Evolutionary conservation across 139 green algal species (phyloP).

Genomic region (Gonium pectorale): DNA sequence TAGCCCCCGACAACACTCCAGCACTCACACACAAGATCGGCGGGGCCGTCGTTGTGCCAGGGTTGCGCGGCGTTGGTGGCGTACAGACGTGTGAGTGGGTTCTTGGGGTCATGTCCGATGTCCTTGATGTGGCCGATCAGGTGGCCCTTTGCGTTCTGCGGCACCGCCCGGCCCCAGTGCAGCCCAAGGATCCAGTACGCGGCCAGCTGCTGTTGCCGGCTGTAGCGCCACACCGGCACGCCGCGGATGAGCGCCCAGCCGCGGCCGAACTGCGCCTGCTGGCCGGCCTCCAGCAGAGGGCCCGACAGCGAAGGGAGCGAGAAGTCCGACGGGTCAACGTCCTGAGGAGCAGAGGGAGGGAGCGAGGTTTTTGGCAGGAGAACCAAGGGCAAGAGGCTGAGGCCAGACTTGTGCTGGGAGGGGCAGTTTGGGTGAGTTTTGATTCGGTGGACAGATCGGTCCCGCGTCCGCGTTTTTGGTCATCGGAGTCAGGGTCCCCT

Average conservation of each 20-base stretch:
- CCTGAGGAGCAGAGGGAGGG: conserved; percentile 23
- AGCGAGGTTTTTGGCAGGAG: not conserved
- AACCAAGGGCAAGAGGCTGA: no score
- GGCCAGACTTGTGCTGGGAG: no score
- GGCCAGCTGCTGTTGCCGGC: conserved; percentile 55
- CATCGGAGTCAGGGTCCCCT: no score
- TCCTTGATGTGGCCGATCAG: conserved; percentile 79
- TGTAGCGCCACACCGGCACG: conserved; percentile 67
- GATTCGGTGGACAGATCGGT: no score
- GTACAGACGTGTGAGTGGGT: conserved; percentile 68
- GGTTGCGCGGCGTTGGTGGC: conserved; percentile 74
- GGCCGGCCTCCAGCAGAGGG: conserved; percentile 44
- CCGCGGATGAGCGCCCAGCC: conserved; percentile 73
- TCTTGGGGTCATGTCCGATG: conserved; percentile 66
- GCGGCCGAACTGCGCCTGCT: conserved; percentile 61
- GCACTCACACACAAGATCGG: conserved; percentile 68
- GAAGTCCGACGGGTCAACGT: conserved; percentile 61
- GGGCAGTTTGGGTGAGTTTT: no score
- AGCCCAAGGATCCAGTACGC: conserved; percentile 67
- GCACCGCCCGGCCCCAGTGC: conserved; percentile 60
- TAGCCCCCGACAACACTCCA: not conserved
- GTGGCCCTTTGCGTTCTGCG: conserved; percentile 77
- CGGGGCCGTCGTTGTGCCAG: conserved; percentile 69
- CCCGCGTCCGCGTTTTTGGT: no score
- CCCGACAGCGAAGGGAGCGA: conserved; percentile 64